A percentile compares a stretch with the other conserved stretches of the same genome.
Evolutionary conservation across 73 alveolate genomes (phyloP).

Genomic region (Stentor roeselii): DNA sequence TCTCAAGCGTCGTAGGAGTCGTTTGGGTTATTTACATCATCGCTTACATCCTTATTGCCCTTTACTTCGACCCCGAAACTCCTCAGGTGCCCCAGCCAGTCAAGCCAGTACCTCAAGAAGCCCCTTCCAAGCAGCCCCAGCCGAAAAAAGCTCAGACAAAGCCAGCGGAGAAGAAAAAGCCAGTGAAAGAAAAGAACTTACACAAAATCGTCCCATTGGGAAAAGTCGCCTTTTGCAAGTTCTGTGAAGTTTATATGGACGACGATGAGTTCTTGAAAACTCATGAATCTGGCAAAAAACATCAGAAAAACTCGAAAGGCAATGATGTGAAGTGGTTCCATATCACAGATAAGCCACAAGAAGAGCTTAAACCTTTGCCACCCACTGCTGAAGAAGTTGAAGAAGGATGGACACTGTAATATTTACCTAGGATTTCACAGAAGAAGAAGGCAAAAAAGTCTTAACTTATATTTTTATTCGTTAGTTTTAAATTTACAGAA

Average conservation of each 20-base stretch:
- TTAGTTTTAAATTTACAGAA: no score
- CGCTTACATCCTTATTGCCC: no score
- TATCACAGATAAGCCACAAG: not conserved
- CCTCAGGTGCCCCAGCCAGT: no score
- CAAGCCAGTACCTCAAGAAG: no score
- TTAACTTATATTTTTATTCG: no score
- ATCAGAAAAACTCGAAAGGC: not conserved
- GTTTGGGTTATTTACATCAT: no score
- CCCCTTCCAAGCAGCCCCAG: not conserved
- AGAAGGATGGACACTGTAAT: constrained; percentile 4
- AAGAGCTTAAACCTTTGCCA: not conserved
- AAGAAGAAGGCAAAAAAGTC: no score
- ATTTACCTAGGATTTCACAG: not conserved
- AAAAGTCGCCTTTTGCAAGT: constrained; percentile 5
- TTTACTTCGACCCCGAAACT: no score
- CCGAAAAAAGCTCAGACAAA: constrained; percentile 17
- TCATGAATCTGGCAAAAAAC: constrained; percentile 15
- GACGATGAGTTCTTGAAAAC: not conserved
- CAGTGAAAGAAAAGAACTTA: not conserved
- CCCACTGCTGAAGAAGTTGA: not conserved
- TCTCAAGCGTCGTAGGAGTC: no score
- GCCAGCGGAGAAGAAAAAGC: not conserved
- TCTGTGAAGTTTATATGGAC: not conserved
- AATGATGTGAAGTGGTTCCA: not conserved
- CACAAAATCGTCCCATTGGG: not conserved